Evolutionary conservation across 225 moss, liverwort and hornwort genomes (phyloP), one percentile per base, ranked within the genome.

Genomic region (Sphagnum tenellum): DNA sequence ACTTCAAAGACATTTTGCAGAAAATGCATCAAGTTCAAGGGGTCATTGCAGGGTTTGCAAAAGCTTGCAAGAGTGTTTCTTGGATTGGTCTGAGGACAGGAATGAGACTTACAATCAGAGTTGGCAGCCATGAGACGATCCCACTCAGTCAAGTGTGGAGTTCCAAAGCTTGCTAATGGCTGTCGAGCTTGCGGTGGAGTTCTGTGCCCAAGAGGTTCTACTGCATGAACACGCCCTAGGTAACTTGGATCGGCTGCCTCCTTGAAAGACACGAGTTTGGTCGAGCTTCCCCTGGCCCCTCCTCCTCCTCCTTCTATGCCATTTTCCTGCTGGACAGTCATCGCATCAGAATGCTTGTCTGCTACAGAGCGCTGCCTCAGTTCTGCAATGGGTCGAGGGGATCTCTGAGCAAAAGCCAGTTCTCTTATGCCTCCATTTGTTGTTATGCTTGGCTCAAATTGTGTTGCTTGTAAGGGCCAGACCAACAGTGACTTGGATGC

Each of bases 131-230:
- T 89, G 59, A 94, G 64, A 64, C 91, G 87, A 65, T 94, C 87
- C 94, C 94, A 94, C 61, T 94, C 91, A 55, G 85, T 91, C 85
- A 84, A 67, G 44, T 91, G 91, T 48, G 94, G 89, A 70, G 94
- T 91, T 49, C 78, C 72, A 71, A 69, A 75, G 7, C 55, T 67
- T 61, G 63, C 78, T 49, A 89, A 60, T 8, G 69, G 72, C 53
- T 64, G 72, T 62, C 81, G 81, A 46, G 73, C 56, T 47, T 60
- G 12, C 13, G 67, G 67, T 6, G 78, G 77, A 12, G 61, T 60
- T 63, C 77, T 82, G 56, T 65, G 56, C 46, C 74, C 71, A 46
- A 80, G 68, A 66, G 75, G 77, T 65, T 75, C 85, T 63, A 76
- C 53, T 65, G 78, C 83, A 64, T 89, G 79, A 67, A 78, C 80